These are phyloP conservation scores for Kluyveromyces marxianus DNA, from an alignment of 1,139 yeast species.

Conservation along the genomic window DNA sequence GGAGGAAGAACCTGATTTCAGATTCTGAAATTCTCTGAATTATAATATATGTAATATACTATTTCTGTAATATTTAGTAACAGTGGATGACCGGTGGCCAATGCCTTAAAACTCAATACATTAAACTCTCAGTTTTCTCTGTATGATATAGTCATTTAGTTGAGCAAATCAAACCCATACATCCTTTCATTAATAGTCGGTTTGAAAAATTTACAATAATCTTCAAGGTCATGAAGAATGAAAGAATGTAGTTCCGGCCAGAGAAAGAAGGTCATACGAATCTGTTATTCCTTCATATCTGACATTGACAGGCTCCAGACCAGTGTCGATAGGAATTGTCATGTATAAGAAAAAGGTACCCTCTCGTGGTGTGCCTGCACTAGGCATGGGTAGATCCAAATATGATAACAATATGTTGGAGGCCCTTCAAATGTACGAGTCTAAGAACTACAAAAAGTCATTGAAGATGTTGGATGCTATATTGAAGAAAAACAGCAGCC, in stretches of 20 bases:
- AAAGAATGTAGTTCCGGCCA: no score
- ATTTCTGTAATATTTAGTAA: no score
- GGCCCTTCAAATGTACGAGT: constrained; percentile 76
- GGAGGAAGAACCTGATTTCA: constrained; percentile 5
- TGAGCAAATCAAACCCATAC: not conserved
- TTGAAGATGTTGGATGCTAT: constrained; percentile 68
- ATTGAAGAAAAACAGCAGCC: constrained; percentile 66
- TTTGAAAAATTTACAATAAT: not conserved
- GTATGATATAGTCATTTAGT: not conserved
- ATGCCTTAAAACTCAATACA: not conserved
- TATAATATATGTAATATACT: no score
- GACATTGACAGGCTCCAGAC: not conserved
- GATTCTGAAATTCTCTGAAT: not conserved
- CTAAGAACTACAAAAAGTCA: constrained; percentile 81
- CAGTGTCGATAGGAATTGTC: not conserved
- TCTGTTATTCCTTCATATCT: no score
- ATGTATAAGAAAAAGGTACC: constrained; percentile 12
- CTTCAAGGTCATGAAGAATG: no score
- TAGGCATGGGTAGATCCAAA: constrained; percentile 32
- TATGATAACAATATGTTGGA: constrained; percentile 69
- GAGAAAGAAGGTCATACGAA: no score
- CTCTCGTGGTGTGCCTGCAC: constrained; percentile 7
- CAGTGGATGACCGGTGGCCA: no score
- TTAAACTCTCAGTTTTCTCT: not conserved
- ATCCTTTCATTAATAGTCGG: not conserved